Percentiles rank a stretch among this genome's conserved stretches.
Conservation (phyloP, 208 protist species). For the Acanthamoeba divionensis region DNA sequence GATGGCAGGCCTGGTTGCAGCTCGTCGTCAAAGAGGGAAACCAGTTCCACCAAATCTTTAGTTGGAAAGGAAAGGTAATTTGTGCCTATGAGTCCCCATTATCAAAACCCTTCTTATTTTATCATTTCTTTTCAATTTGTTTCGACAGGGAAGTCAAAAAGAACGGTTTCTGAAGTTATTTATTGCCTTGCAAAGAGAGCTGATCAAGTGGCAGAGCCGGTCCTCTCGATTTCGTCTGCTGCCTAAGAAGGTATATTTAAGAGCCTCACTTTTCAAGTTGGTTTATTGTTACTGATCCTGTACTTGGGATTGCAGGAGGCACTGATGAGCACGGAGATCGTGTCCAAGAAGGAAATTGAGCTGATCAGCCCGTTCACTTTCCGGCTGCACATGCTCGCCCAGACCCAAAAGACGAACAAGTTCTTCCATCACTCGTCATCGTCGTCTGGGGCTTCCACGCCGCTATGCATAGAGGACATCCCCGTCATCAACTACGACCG, state of each 20-base stretch:
- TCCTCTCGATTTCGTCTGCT: background rate
- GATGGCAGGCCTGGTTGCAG: constrained; percentile 36
- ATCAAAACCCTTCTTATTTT: background rate
- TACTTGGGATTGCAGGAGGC: background rate
- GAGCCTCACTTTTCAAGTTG: background rate
- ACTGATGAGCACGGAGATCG: constrained; percentile 45
- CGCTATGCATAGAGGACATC: constrained; percentile 45
- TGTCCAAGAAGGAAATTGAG: constrained; percentile 56
- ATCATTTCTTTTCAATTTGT: background rate
- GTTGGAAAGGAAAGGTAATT: constrained; percentile 54
- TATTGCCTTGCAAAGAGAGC: constrained; percentile 18
- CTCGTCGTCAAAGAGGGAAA: constrained; percentile 60
- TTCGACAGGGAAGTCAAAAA: constrained; percentile 35
- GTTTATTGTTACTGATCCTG: background rate
- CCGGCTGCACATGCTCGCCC: background rate
- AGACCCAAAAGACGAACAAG: background rate
- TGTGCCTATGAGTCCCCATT: background rate
- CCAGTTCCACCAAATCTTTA: constrained; percentile 54
- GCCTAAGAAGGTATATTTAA: background rate
- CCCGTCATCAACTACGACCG: constrained; percentile 5
- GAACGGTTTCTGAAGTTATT: constrained; percentile 56
- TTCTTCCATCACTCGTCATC: background rate
- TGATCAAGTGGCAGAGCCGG: constrained; percentile 46
- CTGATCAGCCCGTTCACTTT: constrained; percentile 52
- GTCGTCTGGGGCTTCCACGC: background rate